A percentile compares a stretch with the other conserved stretches of the same genome.
phyloP scores from a whole-genome alignment of 2,329 filamentous ascomycete genomes.

The Aureobasidium sp. region DNA sequence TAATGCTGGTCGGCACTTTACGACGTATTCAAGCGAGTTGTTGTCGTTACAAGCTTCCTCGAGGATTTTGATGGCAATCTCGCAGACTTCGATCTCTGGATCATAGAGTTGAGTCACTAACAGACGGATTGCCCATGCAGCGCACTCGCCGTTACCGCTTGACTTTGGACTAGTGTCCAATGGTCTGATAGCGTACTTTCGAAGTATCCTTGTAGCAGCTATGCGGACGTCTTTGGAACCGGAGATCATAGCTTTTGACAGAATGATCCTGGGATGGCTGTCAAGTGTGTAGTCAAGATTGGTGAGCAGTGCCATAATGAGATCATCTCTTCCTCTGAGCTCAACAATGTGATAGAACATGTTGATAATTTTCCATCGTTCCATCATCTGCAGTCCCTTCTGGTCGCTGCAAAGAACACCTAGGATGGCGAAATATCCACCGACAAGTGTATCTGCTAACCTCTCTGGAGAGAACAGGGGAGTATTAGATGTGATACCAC shows the following conservation, averaged over 20 bases:
- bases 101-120: constrained; percentile 99
- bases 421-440: constrained; percentile 89
- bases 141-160: constrained; percentile 51
- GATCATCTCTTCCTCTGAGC: constrained; percentile 78
- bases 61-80: constrained; percentile 91
- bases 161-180: constrained; percentile 36
- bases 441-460: constrained; percentile 77
- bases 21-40: constrained; percentile 86
- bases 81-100: constrained; percentile 92
- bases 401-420: constrained; percentile 77
- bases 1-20: constrained; percentile 87
- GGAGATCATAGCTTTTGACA: constrained; percentile 89
- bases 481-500: constrained; percentile 64
- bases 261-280: constrained; percentile 82
- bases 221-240: constrained; percentile 88
- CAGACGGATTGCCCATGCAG: constrained; percentile 92
- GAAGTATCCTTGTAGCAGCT: constrained; percentile 75
- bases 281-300: constrained; percentile 84
- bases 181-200: constrained; percentile 70
- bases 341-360: constrained; percentile 99
- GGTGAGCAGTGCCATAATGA: constrained; percentile 79
- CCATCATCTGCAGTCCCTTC: constrained; percentile 80
- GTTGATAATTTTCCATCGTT: constrained; percentile 96
- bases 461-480: constrained; percentile 85
- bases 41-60: constrained; percentile 96